phyloP scores from a whole-genome alignment of 2,329 filamentous ascomycete genomes.

The Colletotrichum plurivorum region DNA sequence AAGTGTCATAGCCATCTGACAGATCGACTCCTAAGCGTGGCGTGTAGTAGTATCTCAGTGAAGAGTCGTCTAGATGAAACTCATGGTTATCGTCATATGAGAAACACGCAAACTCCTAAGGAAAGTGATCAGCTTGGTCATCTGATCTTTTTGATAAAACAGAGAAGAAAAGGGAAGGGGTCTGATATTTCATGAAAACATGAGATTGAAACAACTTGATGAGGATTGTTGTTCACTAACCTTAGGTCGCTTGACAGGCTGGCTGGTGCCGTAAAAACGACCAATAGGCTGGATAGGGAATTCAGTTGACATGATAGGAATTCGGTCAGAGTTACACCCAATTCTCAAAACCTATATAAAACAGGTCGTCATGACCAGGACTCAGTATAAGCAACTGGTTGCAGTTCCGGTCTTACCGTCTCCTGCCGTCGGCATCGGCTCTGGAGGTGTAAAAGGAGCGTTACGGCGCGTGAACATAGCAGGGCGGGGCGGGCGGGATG shows the following conservation, averaged over 20 bases:
- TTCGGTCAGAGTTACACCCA: not conserved
- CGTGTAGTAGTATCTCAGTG: slow-evolving; percentile 90
- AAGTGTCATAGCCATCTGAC: slow-evolving; percentile 84
- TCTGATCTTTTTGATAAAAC: not conserved
- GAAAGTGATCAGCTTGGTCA: not conserved
- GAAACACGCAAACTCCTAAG: slow-evolving; percentile 89
- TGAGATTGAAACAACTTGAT: not conserved
- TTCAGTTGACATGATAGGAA: slow-evolving; percentile 26
- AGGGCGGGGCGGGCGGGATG: slow-evolving; percentile 15
- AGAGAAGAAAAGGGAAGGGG: not conserved
- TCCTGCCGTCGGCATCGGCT: not conserved
- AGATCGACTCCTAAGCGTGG: slow-evolving; percentile 80
- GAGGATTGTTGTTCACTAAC: slow-evolving; percentile 56
- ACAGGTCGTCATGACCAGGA: not conserved
- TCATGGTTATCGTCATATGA: slow-evolving; percentile 90
- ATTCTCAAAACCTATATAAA: not conserved
- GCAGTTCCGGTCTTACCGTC: slow-evolving; percentile 32
- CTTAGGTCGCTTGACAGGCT: slow-evolving; percentile 82
- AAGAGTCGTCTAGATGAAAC: slow-evolving; percentile 82
- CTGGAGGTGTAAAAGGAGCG: slow-evolving; percentile 29
- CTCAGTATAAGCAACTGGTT: slow-evolving; percentile 1
- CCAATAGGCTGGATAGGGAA: slow-evolving; percentile 80
- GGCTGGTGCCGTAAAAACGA: slow-evolving; percentile 76
- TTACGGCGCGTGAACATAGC: slow-evolving; percentile 20
- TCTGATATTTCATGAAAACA: not conserved